Conservation (phyloP, 768 basidiomycete genomes). For the Rossbeevera mucosa region DNA sequence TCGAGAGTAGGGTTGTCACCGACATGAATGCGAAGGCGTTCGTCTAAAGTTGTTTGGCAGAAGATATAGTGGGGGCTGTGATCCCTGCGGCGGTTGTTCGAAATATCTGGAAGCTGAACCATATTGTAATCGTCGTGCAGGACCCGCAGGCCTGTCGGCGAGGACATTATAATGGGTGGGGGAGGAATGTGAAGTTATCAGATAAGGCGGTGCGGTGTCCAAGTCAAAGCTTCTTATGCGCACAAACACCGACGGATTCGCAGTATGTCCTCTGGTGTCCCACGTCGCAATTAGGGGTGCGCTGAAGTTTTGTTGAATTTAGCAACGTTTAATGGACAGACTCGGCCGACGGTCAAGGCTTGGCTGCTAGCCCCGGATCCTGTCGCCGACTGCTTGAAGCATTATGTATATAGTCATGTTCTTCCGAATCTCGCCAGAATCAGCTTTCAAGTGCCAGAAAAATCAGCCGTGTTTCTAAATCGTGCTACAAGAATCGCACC, state of each 20-base stretch:
- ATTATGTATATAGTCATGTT: not conserved
- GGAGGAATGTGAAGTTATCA: constrained; percentile 3
- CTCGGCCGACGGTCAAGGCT: not conserved
- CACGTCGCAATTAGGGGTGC: not conserved
- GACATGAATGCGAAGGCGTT: not conserved
- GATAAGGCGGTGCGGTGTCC: constrained; percentile 2
- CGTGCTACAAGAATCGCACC: not conserved
- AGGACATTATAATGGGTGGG: not conserved
- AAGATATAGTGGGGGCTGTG: not conserved
- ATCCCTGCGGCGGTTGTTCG: constrained; percentile 13
- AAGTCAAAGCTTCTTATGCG: not conserved
- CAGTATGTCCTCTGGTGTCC: not conserved
- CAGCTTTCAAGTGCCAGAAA: not conserved
- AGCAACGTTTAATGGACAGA: not conserved
- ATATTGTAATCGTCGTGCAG: not conserved
- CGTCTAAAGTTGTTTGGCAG: constrained; percentile 3
- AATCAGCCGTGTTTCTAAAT: not conserved
- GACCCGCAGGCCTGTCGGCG: not conserved
- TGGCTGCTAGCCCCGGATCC: too few species aligned
- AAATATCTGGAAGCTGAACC: constrained; percentile 19
- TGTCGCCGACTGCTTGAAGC: not conserved
- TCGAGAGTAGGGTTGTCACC: constrained; percentile 2
- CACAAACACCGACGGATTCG: not conserved
- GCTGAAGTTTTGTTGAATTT: not conserved
- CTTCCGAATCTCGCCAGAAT: not conserved